Evolutionary conservation across 2,329 filamentous ascomycete species (phyloP).

Genomic region (Emergomyces pasteurianus): DNA sequence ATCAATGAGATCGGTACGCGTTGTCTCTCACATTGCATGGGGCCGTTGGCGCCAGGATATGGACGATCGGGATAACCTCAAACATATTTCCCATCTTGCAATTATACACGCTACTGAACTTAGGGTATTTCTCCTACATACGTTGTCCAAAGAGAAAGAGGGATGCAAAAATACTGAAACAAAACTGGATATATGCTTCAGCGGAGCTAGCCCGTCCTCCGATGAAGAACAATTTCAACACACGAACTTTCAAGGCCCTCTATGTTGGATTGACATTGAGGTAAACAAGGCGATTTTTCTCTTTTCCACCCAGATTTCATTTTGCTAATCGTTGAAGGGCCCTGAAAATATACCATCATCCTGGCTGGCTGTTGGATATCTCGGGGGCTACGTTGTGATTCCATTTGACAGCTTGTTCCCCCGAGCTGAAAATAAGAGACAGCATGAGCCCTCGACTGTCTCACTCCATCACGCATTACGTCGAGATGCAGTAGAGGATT

Average conservation of each 20-base stretch:
- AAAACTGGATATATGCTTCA: constrained; percentile 6
- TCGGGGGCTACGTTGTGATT: constrained; percentile 17
- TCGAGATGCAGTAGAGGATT: not conserved
- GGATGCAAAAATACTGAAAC: constrained; percentile 1
- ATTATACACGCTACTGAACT: constrained; percentile 20
- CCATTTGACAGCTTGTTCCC: not conserved
- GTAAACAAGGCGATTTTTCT: constrained; percentile 13
- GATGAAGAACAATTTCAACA: constrained; percentile 5
- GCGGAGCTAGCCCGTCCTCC: constrained; percentile 8
- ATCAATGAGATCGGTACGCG: constrained; percentile 15
- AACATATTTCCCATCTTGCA: constrained; percentile 12
- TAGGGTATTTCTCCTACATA: constrained; percentile 16
- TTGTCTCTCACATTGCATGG: constrained; percentile 20
- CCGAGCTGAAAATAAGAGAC: not conserved
- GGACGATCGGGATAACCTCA: not conserved
- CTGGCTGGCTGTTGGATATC: constrained; percentile 15
- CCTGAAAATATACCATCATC: constrained; percentile 13
- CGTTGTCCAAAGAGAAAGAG: constrained; percentile 7
- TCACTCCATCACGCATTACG: not conserved
- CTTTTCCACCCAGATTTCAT: not conserved
- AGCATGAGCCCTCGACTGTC: not conserved
- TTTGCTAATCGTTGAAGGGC: constrained; percentile 11
- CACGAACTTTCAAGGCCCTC: constrained; percentile 19
- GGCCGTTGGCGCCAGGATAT: constrained; percentile 21
- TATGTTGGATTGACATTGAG: constrained; percentile 19